Evolutionary conservation across 2,329 filamentous ascomycete genomes (phyloP), one percentile per base, ranked within the genome.

Genomic region (Botryotinia calthae): DNA sequence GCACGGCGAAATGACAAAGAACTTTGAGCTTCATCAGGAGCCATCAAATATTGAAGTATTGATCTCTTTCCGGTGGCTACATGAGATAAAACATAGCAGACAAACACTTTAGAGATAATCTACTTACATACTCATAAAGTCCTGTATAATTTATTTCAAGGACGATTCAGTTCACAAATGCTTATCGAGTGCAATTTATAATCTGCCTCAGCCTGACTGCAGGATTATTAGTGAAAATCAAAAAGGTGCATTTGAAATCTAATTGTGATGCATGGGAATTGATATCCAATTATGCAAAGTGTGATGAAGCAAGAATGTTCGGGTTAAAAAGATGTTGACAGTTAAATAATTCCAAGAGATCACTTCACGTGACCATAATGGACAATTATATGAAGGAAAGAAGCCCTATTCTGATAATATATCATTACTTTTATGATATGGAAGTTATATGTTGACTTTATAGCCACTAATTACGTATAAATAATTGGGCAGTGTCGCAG

Each of bases 191-290:
- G 22, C 22, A 37, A 18, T 34, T 59, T 4, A 59, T 37, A 14
- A 16, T 7, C 2, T 25, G 7, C 5, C 31, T 7, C 1, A 14
- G 1, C 10, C 2, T n/a, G 6, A 4, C n/a, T n/a, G n/a, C 34
- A 25, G 7, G 25, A 25, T 25, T 6, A 16, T 40, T 12, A 8
- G 31, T 37, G 20, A 7, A 37, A 9, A 14, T 16, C 0, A 37
- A 6, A 61, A 4, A 51, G 6, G 6, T 14, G 0, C 4, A 6
- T n/a, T n/a, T 4, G 0, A 14, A 14, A n/a, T n/a, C 48, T 51
- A 14, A 25, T n/a, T 2, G 6, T n/a, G 1, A 51, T n/a, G 14
- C 2, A n/a, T n/a, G 4, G 1, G 0, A 51, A n/a, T 14, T 51
- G n/a, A n/a, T n/a, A n/a, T n/a, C n/a, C n/a, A n/a, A n/a, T n/a